phyloP scores from a whole-genome alignment of 768 basidiomycete species.

The Ephemerocybe angulata region DNA sequence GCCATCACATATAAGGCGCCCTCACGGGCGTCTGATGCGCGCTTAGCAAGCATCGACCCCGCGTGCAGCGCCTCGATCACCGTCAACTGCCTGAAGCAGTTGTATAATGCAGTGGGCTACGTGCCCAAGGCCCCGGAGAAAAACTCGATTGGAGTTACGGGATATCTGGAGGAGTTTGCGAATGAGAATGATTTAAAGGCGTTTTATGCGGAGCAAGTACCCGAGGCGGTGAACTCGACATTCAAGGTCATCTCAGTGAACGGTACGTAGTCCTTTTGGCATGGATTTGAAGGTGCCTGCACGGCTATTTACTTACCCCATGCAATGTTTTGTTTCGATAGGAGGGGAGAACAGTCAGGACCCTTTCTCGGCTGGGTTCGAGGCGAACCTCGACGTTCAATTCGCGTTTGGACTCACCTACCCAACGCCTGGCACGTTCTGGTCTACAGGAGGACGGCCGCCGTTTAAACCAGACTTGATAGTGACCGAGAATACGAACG shows the following conservation, averaged over 20 bases:
- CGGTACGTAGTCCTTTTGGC: slow-evolving; percentile 44
- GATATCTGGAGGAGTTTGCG: slow-evolving; percentile 52
- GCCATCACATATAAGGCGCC: not conserved
- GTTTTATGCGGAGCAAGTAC: slow-evolving; percentile 48
- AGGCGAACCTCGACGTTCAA: slow-evolving; percentile 68
- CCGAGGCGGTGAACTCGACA: slow-evolving; percentile 44
- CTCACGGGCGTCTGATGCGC: slow-evolving; percentile 14
- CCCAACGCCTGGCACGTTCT: slow-evolving; percentile 58
- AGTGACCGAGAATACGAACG: slow-evolving; percentile 39
- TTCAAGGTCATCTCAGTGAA: slow-evolving; percentile 55
- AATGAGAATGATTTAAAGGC: slow-evolving; percentile 48
- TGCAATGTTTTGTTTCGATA: no score
- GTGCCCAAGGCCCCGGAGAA: slow-evolving; percentile 36
- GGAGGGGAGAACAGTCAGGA: slow-evolving; percentile 62
- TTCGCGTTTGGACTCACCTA: slow-evolving; percentile 64
- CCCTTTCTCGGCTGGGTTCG: slow-evolving; percentile 47
- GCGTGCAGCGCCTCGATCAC: slow-evolving; percentile 49
- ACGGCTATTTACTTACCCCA: no score
- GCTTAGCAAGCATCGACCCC: slow-evolving; percentile 11
- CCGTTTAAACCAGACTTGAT: slow-evolving; percentile 49
- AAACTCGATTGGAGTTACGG: slow-evolving; percentile 53
- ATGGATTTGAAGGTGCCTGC: no score
- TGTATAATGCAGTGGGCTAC: slow-evolving; percentile 53
- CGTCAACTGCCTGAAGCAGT: slow-evolving; percentile 46
- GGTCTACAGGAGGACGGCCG: slow-evolving; percentile 58